A percentile compares a stretch with the other conserved stretches of the same genome.
phyloP scores from a whole-genome alignment of 768 basidiomycete genomes.

The Pseudohyphozyma bogoriensis region DNA sequence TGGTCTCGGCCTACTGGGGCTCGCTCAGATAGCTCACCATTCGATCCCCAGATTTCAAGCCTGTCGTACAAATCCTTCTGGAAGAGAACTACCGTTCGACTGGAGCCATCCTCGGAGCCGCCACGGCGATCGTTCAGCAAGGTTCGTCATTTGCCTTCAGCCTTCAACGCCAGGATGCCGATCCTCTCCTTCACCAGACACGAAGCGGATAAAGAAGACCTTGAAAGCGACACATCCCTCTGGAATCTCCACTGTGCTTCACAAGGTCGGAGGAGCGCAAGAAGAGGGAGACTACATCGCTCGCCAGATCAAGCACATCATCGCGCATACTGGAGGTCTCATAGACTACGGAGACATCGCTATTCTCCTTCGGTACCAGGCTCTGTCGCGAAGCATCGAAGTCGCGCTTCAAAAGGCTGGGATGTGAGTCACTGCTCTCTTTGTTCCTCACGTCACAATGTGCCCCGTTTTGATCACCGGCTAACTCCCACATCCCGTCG shows the following conservation, averaged over 20 bases:
- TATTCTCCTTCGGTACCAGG: slow-evolving; percentile 73
- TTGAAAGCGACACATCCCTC: slow-evolving; percentile 57
- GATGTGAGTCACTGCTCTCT: slow-evolving; percentile 39
- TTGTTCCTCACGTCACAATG: not conserved
- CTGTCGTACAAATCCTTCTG: slow-evolving; percentile 58
- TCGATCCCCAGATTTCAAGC: slow-evolving; percentile 49
- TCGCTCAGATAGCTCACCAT: too few species aligned
- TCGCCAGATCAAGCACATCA: slow-evolving; percentile 61
- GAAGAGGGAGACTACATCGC: slow-evolving; percentile 65
- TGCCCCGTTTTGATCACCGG: too few species aligned
- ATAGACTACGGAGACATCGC: slow-evolving; percentile 68
- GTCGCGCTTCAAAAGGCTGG: slow-evolving; percentile 61
- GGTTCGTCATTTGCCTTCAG: slow-evolving; percentile 43
- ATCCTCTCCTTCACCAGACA: slow-evolving; percentile 47
- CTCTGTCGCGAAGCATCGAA: slow-evolving; percentile 65
- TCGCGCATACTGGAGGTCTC: slow-evolving; percentile 63
- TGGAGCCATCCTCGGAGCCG: slow-evolving; percentile 58
- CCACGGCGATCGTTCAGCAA: slow-evolving; percentile 70
- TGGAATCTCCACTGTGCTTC: slow-evolving; percentile 54
- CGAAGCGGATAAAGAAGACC: slow-evolving; percentile 61
- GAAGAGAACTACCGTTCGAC: slow-evolving; percentile 85
- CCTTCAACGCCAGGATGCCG: not conserved
- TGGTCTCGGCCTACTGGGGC: too few species aligned
- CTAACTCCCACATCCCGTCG: not conserved
- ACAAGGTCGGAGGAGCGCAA: slow-evolving; percentile 47